Base-by-base conservation (phyloP, 164 flowering plant genomes). In the Saururus chinensis region DNA sequence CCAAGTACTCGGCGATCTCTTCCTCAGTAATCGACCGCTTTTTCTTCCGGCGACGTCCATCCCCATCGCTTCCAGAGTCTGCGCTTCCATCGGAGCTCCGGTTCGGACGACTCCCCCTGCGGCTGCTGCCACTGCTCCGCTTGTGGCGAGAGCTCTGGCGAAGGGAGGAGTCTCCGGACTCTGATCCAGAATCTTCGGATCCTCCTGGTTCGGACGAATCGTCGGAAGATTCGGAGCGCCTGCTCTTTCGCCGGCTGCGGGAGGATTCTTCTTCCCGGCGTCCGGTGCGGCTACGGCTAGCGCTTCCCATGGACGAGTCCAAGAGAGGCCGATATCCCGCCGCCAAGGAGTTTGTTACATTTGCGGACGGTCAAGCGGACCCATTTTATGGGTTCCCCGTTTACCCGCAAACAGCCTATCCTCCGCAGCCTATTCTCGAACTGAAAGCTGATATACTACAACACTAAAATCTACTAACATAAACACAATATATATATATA, bases 1-100 rank as follows among this genome's bases (percentile, higher is more conserved):
- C 81, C 49, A 82, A 1, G 57, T 89, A 92, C 60, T 87, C 91
- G 0, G 69, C 59, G 56, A 92, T 84, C 59, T 89, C 87, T 14
- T 85, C 93, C 41, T 92, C 91, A 0, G 89, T 71, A 8, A 85
- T 62, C 48, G 77, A 73, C 41, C 56, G 63, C 65, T 60, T 76
- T 71, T 68, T 82, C 23, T 64, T 48, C 19, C 60, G 52, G 7
- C 67, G 69, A 1, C 64, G 69, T 0, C 45, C 69, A 17, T 66
- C 69, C 53, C 69, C 68, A 21, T 70, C 69, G 19, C 64, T 22
- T 21, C 35, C 59, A 6, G 62, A 62, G 17, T 58, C 70, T 0
- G 66, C 61, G 16, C 49, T 23, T 6, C 51, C 4, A 0, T 14
- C n/a, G 19, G 49, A 19, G 37, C 56, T 55, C 21, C 64, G 59